Evolutionary conservation across 169 alveolate genomes (phyloP).

Genomic region (Eimeria praecox): DNA sequence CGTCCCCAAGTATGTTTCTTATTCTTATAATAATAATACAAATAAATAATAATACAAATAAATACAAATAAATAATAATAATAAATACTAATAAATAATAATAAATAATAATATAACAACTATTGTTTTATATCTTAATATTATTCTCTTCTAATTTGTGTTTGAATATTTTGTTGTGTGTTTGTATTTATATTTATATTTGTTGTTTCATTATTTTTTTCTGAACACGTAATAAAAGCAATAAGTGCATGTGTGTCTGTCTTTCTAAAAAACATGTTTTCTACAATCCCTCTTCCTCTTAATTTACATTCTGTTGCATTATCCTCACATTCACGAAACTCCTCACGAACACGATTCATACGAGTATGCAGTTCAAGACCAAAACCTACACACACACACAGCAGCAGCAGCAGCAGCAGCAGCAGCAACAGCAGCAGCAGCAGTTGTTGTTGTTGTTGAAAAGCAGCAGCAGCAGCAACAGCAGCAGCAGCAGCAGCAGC

Average conservation of each 20-base stretch:
- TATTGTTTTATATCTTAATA: too few species aligned
- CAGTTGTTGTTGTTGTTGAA: too few species aligned
- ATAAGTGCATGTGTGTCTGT: background rate
- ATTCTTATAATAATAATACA: too few species aligned
- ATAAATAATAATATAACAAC: too few species aligned
- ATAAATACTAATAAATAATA: too few species aligned
- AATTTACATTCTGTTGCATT: background rate
- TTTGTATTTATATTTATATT: too few species aligned
- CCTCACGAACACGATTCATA: slow-evolving; percentile 89
- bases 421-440: slow-evolving; percentile 36
- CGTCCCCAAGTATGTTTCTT: too few species aligned
- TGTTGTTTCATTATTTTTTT: background rate
- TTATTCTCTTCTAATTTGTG: too few species aligned
- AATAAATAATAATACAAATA: too few species aligned
- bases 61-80: too few species aligned
- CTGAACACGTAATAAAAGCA: background rate
- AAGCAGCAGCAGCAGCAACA: background rate
- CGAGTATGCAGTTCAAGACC: slow-evolving; percentile 87
- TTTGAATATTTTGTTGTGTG: too few species aligned
- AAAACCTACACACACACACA: slow-evolving; percentile 85
- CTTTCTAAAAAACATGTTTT: background rate
- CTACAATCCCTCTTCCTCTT: background rate
- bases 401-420: slow-evolving; percentile 44
- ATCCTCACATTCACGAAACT: background rate
- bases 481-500: slow-evolving; percentile 19